Percentiles rank a stretch among this genome's conserved stretches.
Conservation (phyloP, 306 rosid genomes). For the Cicer bijugum region DNA sequence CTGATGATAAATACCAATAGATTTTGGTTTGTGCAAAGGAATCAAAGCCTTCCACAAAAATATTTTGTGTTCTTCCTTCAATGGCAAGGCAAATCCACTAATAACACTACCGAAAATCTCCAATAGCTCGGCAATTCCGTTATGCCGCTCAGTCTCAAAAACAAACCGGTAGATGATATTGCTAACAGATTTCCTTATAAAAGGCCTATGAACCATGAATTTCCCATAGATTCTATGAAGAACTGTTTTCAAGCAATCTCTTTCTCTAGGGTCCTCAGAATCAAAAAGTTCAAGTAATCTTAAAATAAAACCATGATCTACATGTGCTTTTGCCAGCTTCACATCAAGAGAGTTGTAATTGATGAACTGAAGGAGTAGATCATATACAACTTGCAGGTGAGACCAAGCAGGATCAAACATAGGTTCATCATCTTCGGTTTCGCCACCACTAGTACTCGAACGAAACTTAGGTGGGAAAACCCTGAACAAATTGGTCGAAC, state of each 20-base stretch:
- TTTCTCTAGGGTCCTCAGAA: constrained; percentile 97
- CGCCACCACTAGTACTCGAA: constrained; percentile 67
- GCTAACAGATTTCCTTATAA: constrained; percentile 85
- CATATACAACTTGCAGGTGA: constrained; percentile 87
- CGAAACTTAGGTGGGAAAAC: constrained; percentile 92
- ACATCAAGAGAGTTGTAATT: constrained; percentile 75
- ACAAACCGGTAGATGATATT: constrained; percentile 84
- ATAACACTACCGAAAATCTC: constrained; percentile 97
- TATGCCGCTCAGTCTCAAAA: constrained; percentile 88
- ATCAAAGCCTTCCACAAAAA: constrained; percentile 86
- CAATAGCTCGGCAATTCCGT: constrained; percentile 92
- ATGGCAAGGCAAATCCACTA: constrained; percentile 93
- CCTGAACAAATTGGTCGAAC: constrained; percentile 82
- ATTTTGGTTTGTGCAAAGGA: constrained; percentile 96
- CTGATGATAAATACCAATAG: constrained; percentile 91
- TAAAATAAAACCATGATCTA: constrained; percentile 80
- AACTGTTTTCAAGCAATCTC: constrained; percentile 94
- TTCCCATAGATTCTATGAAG: constrained; percentile 94
- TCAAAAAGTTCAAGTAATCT: constrained; percentile 94
- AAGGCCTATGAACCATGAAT: constrained; percentile 96
- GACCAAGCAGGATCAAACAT: constrained; percentile 98
- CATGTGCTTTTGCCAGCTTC: constrained; percentile 76
- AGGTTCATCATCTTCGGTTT: constrained; percentile 92
- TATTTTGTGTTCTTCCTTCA: constrained; percentile 94
- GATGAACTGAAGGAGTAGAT: constrained; percentile 83